A percentile compares a stretch with the other conserved stretches of the same genome.
These are phyloP conservation scores for Boletus reticulatus DNA, from an alignment of 768 basidiomycete genomes.

Conservation along the genomic window DNA sequence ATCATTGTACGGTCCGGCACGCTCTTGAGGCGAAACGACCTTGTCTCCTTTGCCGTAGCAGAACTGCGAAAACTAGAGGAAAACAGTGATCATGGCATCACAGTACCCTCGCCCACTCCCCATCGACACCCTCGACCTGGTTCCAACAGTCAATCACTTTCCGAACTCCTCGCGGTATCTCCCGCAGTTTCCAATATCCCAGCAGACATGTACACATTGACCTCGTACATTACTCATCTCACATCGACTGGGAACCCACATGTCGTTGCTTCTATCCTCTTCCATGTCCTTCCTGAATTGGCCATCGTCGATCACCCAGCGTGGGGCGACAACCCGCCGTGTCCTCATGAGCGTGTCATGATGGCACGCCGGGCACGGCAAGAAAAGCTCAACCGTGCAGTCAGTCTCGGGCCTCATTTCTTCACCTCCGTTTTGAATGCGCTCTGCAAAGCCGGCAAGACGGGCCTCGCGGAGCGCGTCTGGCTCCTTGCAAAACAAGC, in stretches of 20 bases:
- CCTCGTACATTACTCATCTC: slow-evolving; percentile 51
- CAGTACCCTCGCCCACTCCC: slow-evolving; percentile 9
- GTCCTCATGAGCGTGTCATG: slow-evolving; percentile 22
- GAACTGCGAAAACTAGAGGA: slow-evolving; percentile 28
- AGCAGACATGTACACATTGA: slow-evolving; percentile 48
- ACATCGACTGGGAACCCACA: slow-evolving; percentile 47
- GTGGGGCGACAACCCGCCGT: slow-evolving; percentile 31
- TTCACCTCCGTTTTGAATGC: slow-evolving; percentile 61
- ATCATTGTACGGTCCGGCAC: slow-evolving; percentile 57
- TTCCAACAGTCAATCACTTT: slow-evolving; percentile 4
- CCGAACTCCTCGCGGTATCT: slow-evolving; percentile 11
- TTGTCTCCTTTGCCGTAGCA: slow-evolving; percentile 39
- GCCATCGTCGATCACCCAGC: slow-evolving; percentile 38
- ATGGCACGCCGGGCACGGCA: slow-evolving; percentile 26
- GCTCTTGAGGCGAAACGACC: slow-evolving; percentile 43
- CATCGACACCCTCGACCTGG: not conserved
- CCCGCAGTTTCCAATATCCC: slow-evolving; percentile 17
- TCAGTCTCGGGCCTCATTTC: slow-evolving; percentile 55
- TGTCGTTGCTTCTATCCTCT: slow-evolving; percentile 47
- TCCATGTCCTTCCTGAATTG: slow-evolving; percentile 55
- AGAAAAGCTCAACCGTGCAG: slow-evolving; percentile 40
- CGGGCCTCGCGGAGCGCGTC: slow-evolving; percentile 57
- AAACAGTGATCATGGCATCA: slow-evolving; percentile 25
- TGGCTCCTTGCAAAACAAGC: slow-evolving; percentile 63
- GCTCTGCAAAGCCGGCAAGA: slow-evolving; percentile 52